These are phyloP conservation scores for Lactarius tabidus DNA, from an alignment of 768 basidiomycete species.

Conservation along the genomic window DNA sequence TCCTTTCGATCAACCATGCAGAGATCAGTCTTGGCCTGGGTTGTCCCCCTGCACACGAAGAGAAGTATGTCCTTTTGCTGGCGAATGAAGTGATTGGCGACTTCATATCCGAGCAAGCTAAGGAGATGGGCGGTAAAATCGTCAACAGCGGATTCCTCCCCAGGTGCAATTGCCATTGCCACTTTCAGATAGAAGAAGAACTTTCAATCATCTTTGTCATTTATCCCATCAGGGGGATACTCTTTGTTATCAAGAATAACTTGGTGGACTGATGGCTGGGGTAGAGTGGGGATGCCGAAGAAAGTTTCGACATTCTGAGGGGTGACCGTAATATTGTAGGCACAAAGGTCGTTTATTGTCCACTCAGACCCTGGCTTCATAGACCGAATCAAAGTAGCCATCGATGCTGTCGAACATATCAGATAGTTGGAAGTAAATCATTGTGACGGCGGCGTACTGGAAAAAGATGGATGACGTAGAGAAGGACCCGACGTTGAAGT, in stretches of 20 bases:
- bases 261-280: too few relatives aligned
- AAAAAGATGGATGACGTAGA: too few relatives aligned
- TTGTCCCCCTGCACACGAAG: background rate
- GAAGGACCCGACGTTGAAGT: too few relatives aligned
- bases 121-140: background rate
- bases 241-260: too few relatives aligned
- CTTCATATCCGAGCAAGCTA: background rate
- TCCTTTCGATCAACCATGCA: background rate
- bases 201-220: too few relatives aligned
- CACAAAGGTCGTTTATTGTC: background rate
- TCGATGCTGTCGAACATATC: background rate
- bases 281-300: too few relatives aligned
- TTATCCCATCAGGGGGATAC: too few relatives aligned
- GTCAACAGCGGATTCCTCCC: background rate
- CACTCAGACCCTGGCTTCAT: background rate
- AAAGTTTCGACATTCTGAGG: too few relatives aligned
- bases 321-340: background rate
- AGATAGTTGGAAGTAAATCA: too few relatives aligned
- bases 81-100: too few relatives aligned
- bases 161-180: background rate
- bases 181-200: too few relatives aligned
- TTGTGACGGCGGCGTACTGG: too few relatives aligned
- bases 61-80: background rate
- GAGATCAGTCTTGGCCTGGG: background rate
- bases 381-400: background rate